phyloP scores from a whole-genome alignment of 345 rosid species.

The Microthlaspi erraticum region DNA sequence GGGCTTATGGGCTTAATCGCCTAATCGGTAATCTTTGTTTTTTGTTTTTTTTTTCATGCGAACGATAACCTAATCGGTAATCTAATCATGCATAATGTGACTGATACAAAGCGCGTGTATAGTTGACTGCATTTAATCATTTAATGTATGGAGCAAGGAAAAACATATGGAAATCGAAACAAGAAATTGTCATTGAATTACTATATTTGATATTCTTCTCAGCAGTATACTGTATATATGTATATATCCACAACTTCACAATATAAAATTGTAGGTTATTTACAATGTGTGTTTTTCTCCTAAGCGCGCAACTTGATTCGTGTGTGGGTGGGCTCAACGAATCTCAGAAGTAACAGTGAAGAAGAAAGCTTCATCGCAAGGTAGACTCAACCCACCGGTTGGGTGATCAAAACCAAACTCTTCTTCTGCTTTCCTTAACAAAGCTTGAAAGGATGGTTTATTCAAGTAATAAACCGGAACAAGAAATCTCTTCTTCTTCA shows the following conservation, averaged over 20 bases:
- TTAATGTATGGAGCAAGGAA: not conserved
- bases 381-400: slow-evolving; percentile 50
- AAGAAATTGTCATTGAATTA: not conserved
- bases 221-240: not conserved
- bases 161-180: slow-evolving; percentile 7
- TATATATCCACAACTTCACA: not conserved
- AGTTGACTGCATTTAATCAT: not conserved
- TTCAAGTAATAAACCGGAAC: slow-evolving; percentile 50
- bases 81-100: not conserved
- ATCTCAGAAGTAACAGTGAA: slow-evolving; percentile 45
- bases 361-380: slow-evolving; percentile 53
- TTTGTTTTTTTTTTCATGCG: no score
- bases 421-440: slow-evolving; percentile 51
- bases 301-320: not conserved
- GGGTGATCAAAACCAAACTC: slow-evolving; percentile 52
- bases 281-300: slow-evolving; percentile 25
- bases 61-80: not conserved
- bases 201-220: not conserved
- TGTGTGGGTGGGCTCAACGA: slow-evolving; percentile 18
- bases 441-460: slow-evolving; percentile 48
- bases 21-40: not conserved
- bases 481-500: slow-evolving; percentile 45
- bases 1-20: no score
- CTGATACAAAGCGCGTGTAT: not conserved
- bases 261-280: slow-evolving; percentile 2